A percentile compares a stretch with the other conserved stretches of the same genome.
Conservation (phyloP, 495 filamentous ascomycete genomes). For the Neurospora intermedia region DNA sequence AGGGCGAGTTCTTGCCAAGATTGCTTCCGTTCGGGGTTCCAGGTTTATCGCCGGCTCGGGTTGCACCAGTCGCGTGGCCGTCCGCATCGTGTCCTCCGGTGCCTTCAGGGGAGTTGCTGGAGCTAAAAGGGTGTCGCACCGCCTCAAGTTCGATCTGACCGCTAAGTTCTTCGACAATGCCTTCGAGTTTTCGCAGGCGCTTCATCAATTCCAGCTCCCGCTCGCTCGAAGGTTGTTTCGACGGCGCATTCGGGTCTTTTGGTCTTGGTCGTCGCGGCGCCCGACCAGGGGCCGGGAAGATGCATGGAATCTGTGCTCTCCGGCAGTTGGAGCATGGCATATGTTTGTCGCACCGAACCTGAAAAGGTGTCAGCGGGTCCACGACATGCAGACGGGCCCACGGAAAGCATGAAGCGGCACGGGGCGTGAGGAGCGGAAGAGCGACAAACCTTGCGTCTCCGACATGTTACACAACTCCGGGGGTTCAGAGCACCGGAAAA, state of each 20-base stretch:
- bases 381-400: background rate
- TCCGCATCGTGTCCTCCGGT: slow-evolving; percentile 4
- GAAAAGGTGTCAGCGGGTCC: slow-evolving; percentile 1
- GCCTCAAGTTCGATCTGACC: slow-evolving; percentile 42
- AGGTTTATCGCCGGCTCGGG: slow-evolving; percentile 9
- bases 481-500: slow-evolving; percentile 41
- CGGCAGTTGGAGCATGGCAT: slow-evolving; percentile 77
- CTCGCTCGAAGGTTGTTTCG: slow-evolving; percentile 40
- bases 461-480: slow-evolving; percentile 75
- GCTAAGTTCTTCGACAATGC: slow-evolving; percentile 56
- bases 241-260: slow-evolving; percentile 43
- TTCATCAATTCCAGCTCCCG: slow-evolving; percentile 68
- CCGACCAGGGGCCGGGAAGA: slow-evolving; percentile 73
- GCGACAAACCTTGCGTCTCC: slow-evolving; percentile 60
- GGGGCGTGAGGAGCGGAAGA: background rate
- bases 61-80: slow-evolving; percentile 4
- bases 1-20: slow-evolving; percentile 8
- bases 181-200: slow-evolving; percentile 66
- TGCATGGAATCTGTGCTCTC: slow-evolving; percentile 65
- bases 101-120: slow-evolving; percentile 29
- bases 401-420: background rate
- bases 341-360: slow-evolving; percentile 67
- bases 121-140: slow-evolving; percentile 27
- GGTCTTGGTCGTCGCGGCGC: slow-evolving; percentile 61
- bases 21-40: slow-evolving; percentile 5